phyloP scores from a whole-genome alignment of 2,329 filamentous ascomycete genomes.

The Ascochyta lentis region DNA sequence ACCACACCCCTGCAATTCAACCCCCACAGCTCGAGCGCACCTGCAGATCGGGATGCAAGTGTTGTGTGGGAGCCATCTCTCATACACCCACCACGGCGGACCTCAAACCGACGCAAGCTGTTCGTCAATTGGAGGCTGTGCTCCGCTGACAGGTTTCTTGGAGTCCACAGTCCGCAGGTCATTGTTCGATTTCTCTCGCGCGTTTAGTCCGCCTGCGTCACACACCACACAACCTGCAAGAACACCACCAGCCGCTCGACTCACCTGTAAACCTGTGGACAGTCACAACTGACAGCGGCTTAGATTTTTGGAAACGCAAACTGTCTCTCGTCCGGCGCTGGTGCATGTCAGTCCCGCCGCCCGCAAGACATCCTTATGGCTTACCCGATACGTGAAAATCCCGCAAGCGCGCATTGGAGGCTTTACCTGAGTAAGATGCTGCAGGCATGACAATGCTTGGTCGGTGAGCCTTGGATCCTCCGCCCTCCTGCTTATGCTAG shows the following conservation, averaged over 20 bases:
- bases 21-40: slow-evolving; percentile 32
- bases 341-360: slow-evolving; percentile 7
- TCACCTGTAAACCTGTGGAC: not conserved
- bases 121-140: slow-evolving; percentile 8
- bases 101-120: slow-evolving; percentile 6
- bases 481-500: not conserved
- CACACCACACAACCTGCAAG: not conserved
- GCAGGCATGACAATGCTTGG: slow-evolving; percentile 2
- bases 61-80: slow-evolving; percentile 11
- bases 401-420: slow-evolving; percentile 18
- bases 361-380: slow-evolving; percentile 15
- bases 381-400: slow-evolving; percentile 25
- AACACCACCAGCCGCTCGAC: not conserved
- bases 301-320: slow-evolving; percentile 10
- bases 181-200: not conserved
- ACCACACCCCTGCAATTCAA: slow-evolving; percentile 20
- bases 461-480: not conserved
- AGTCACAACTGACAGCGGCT: not conserved
- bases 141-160: not conserved
- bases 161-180: too few species aligned
- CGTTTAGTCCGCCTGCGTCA: too few species aligned
- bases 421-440: slow-evolving; percentile 10
- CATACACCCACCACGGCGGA: slow-evolving; percentile 5
- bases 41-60: slow-evolving; percentile 33
- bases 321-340: slow-evolving; percentile 14